Evolutionary conservation across 2,329 filamentous ascomycete genomes (phyloP).

Genomic region (Botrytis tulipae): DNA sequence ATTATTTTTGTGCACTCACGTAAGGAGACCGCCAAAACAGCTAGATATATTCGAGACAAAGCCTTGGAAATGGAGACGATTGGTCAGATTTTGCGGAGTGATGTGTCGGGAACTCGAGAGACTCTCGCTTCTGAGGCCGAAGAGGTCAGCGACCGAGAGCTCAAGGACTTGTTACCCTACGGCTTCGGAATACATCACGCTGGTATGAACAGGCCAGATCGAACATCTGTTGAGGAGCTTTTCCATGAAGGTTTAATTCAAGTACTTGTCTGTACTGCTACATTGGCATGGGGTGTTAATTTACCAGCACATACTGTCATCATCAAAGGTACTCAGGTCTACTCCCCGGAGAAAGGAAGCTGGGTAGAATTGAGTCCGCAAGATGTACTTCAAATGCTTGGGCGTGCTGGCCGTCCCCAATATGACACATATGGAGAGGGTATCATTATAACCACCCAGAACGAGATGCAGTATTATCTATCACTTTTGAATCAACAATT

Average conservation of each 20-base stretch:
- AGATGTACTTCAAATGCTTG: slow-evolving; percentile 97
- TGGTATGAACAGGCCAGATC: slow-evolving; percentile 93
- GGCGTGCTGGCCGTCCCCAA: slow-evolving; percentile 91
- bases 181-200: slow-evolving; percentile 98
- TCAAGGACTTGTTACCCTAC: slow-evolving; percentile 93
- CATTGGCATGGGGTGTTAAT: slow-evolving; percentile 99
- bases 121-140: slow-evolving; percentile 83
- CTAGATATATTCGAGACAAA: slow-evolving; percentile 93
- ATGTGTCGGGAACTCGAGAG: slow-evolving; percentile 79
- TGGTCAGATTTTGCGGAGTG: slow-evolving; percentile 88
- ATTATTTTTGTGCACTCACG: slow-evolving; percentile 97
- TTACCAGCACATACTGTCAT: slow-evolving; percentile 96
- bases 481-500: slow-evolving; percentile 95
- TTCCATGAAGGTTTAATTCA: slow-evolving; percentile 90
- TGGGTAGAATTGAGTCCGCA: slow-evolving; percentile 98
- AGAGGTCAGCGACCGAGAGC: slow-evolving; percentile 76
- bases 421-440: slow-evolving; percentile 98
- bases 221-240: slow-evolving; percentile 90
- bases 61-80: slow-evolving; percentile 97
- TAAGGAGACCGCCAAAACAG: slow-evolving; percentile 97
- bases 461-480: slow-evolving; percentile 94
- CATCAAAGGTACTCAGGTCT: slow-evolving; percentile 97
- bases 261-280: slow-evolving; percentile 94
- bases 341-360: slow-evolving; percentile 96
- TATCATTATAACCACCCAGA: slow-evolving; percentile 96